Evolutionary conservation across 306 rosid species (phyloP), one percentile per base, ranked within the genome.

Genomic region (Geum urbanum): DNA sequence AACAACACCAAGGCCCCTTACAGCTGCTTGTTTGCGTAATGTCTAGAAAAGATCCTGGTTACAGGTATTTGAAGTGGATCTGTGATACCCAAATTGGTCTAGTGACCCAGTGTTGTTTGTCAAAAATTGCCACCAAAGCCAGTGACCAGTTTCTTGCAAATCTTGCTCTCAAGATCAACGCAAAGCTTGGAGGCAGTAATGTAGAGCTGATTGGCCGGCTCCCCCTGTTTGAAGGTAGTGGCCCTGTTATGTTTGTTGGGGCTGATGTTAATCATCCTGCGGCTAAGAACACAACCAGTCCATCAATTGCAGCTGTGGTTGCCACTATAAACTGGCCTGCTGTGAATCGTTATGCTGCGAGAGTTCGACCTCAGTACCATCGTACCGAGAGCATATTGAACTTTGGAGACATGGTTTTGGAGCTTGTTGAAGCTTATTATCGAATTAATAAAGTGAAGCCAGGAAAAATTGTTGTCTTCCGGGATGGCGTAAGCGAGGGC

Each of bases 251-350:
- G 95, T 86, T 91, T 66, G 41, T 91, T 7, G 97, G 97, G 61
- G 97, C 97, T 52, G 97, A 91, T 81, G 97, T 91, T 66, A 91
- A 86, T 74, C 97, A 91, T 77, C 95, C 97, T 1, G 87, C 80
- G 37, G 66, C 81, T 1, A 63, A 69, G 53, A 84, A 84, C 72
- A 61, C 35, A 9, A 63, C 56, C 7, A 81, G 95, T 76, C 92
- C 90, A 10, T 91, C 95, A 15, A 86, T 88, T 71, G 90, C 84
- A 45, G 97, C 97, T 27, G 92, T 88, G 45, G 97, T 90, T 70
- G 90, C 84, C 61, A 73, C 97, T n/a, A 64, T 88, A 63, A 88
- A 90, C 57, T 90, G 97, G 92, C 97, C 95, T 22, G 90, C 97
- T 39, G 91, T 86, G 22, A 90, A 84, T 77, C 87, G 95, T 12